phyloP scores from a whole-genome alignment of 225 moss, liverwort and hornwort species.

The Straminergon stramineum region DNA sequence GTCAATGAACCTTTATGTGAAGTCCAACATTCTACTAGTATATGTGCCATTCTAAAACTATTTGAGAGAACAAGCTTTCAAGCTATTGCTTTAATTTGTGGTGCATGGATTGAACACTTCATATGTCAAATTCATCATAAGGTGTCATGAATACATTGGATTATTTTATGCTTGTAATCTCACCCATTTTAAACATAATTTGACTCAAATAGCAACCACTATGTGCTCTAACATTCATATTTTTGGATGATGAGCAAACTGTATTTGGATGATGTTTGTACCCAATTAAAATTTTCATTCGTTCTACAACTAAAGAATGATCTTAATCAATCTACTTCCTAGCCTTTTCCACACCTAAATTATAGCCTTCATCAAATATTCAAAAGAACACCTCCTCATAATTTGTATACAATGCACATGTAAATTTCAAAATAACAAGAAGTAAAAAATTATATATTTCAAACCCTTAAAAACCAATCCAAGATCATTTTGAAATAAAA shows the following conservation, averaged over 20 bases:
- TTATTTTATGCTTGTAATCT: neutral
- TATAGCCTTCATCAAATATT: neutral
- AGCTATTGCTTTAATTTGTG: neutral
- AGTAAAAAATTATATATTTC: neutral
- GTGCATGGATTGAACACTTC: neutral
- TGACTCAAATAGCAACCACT: neutral
- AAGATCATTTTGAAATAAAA: neutral
- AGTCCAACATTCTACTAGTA: no score
- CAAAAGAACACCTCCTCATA: neutral
- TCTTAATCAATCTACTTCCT: neutral
- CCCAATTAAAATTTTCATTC: neutral
- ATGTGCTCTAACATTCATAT: neutral
- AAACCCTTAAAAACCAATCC: neutral
- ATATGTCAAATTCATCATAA: neutral
- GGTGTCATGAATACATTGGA: neutral
- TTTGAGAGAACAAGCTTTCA: neutral
- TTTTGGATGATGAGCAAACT: neutral
- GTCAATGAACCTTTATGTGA: no score
- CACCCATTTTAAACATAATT: neutral
- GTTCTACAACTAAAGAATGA: neutral
- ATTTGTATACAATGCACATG: neutral
- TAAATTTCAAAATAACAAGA: neutral
- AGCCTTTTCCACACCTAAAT: neutral
- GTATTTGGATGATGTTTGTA: neutral
- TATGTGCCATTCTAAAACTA: no score